A percentile compares a stretch with the other conserved stretches of the same genome.
These are phyloP conservation scores for Fusarium sp. DNA, from an alignment of 2,329 filamentous ascomycete species.

Conservation along the genomic window DNA sequence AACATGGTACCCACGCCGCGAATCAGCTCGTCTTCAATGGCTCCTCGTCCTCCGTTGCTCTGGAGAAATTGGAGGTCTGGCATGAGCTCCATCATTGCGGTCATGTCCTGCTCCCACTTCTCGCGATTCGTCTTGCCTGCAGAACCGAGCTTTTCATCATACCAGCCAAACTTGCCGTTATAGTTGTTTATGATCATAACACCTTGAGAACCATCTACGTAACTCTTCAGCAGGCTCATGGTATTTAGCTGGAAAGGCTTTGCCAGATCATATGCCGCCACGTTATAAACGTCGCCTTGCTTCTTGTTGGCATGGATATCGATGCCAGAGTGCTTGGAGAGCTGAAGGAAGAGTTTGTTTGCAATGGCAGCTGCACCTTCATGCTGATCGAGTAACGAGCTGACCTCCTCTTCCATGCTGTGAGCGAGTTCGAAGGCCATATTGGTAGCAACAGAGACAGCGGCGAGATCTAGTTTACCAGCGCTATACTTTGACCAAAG, in stretches of 20 bases:
- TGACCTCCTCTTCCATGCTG: conserved; percentile 61
- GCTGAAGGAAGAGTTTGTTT: not conserved
- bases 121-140: not conserved
- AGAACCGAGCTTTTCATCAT: conserved; percentile 24
- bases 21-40: conserved; percentile 42
- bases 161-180: conserved; percentile 42
- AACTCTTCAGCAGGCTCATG: conserved; percentile 13
- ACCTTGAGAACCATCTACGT: not conserved
- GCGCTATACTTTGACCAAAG: conserved; percentile 27
- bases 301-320: not conserved
- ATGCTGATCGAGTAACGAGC: conserved; percentile 47
- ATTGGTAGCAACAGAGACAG: conserved; percentile 41
- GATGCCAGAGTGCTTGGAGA: conserved; percentile 11
- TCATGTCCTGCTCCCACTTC: conserved; percentile 32
- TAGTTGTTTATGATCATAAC: conserved; percentile 11
- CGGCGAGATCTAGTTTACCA: conserved; percentile 33
- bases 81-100: conserved; percentile 31
- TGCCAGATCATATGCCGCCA: conserved; percentile 25
- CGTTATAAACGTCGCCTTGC: conserved; percentile 18
- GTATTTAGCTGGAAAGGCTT: conserved; percentile 13
- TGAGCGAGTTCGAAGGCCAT: conserved; percentile 39
- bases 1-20: conserved; percentile 16
- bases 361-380: conserved; percentile 1
- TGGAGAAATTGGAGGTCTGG: conserved; percentile 25
- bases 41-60: conserved; percentile 2